Conservation (phyloP, 352 stramenopile species). For the Globisporangium cylindrosporum region DNA sequence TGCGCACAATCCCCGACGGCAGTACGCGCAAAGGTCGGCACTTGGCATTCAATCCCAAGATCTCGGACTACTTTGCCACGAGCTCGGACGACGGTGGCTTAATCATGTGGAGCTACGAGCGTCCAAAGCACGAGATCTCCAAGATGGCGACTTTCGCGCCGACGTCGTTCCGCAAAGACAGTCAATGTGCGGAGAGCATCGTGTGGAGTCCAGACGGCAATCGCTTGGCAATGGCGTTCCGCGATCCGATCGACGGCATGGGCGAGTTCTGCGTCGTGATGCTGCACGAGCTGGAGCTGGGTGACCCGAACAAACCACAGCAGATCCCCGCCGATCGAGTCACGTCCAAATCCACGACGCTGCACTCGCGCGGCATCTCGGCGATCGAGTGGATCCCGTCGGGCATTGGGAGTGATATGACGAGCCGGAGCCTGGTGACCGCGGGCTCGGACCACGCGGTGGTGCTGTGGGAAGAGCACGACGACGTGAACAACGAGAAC, state of each 20-base stretch:
- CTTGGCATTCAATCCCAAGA: constrained; percentile 72
- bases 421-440: constrained; percentile 57
- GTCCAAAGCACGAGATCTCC: constrained; percentile 51
- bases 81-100: constrained; percentile 76
- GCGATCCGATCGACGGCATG: constrained; percentile 50
- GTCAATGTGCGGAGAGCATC: constrained; percentile 65
- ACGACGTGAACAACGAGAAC: constrained; percentile 25
- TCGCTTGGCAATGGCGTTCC: constrained; percentile 77
- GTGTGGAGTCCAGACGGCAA: constrained; percentile 74
- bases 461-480: constrained; percentile 72
- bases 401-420: constrained; percentile 42
- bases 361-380: constrained; percentile 64
- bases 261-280: constrained; percentile 79
- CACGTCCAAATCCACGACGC: constrained; percentile 52
- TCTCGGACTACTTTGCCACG: constrained; percentile 71
- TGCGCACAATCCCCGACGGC: constrained; percentile 56
- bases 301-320: constrained; percentile 37
- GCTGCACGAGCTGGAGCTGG: constrained; percentile 60
- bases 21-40: constrained; percentile 68
- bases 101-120: constrained; percentile 77
- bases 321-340: constrained; percentile 54
- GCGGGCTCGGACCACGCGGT: constrained; percentile 70
- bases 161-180: constrained; percentile 60
- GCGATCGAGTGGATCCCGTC: constrained; percentile 65
- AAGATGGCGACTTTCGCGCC: constrained; percentile 62